phyloP scores from a whole-genome alignment of 768 basidiomycete species.

The Collybiopsis luxurians region DNA sequence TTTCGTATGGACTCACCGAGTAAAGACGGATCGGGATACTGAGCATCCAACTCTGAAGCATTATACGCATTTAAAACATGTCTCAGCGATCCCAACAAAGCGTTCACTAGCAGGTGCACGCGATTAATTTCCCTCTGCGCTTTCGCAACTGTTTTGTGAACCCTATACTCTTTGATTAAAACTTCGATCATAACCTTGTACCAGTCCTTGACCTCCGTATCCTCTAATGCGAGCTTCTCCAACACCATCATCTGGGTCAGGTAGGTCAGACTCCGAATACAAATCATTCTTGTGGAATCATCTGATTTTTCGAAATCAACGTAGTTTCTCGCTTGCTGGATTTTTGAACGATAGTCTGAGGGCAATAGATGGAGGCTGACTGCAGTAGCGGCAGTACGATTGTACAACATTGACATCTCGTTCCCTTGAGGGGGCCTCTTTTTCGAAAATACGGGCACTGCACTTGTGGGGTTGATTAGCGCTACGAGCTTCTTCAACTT shows the following conservation, averaged over 20 bases:
- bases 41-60: slow-evolving; percentile 11
- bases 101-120: slow-evolving; percentile 34
- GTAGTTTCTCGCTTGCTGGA: slow-evolving; percentile 66
- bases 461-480: slow-evolving; percentile 67
- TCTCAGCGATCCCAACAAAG: slow-evolving; percentile 57
- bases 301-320: slow-evolving; percentile 68
- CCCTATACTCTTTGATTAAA: slow-evolving; percentile 55
- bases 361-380: slow-evolving; percentile 66
- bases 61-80: slow-evolving; percentile 43
- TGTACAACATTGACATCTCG: slow-evolving; percentile 76
- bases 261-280: slow-evolving; percentile 73
- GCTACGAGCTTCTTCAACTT: slow-evolving; percentile 68
- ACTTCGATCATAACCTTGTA: slow-evolving; percentile 53
- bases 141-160: not conserved
- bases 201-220: slow-evolving; percentile 56
- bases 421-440: slow-evolving; percentile 43
- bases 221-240: slow-evolving; percentile 41
- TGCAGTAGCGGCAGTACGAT: slow-evolving; percentile 74
- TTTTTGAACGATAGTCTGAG: slow-evolving; percentile 44
- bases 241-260: slow-evolving; percentile 61
- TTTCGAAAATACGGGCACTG: slow-evolving; percentile 59
- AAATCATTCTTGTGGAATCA: slow-evolving; percentile 59
- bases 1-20: slow-evolving; percentile 44
- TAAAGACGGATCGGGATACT: slow-evolving; percentile 64
- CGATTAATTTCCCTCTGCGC: slow-evolving; percentile 11